Evolutionary conservation across 2,329 filamentous ascomycete genomes (phyloP).

Genomic region (Hymenoscyphus albidus): DNA sequence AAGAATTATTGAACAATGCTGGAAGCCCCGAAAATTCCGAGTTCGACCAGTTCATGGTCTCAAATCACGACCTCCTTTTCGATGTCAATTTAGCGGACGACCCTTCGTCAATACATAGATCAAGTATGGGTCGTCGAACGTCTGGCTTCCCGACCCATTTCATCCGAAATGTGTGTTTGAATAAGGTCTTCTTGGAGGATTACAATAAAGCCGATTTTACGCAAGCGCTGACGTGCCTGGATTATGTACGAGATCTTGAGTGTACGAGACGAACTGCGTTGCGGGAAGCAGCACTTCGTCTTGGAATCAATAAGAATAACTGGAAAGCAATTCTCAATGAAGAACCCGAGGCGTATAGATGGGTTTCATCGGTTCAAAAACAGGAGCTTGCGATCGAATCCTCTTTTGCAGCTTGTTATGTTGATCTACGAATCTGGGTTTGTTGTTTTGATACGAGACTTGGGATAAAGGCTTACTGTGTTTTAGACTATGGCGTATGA

Average conservation of each 20-base stretch:
- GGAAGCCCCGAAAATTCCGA: not conserved
- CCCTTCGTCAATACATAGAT: not conserved
- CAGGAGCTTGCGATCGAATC: slow-evolving; percentile 23
- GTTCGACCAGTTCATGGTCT: slow-evolving; percentile 3
- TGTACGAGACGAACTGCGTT: slow-evolving; percentile 21
- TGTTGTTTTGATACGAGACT: slow-evolving; percentile 2
- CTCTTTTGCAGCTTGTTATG: slow-evolving; percentile 23
- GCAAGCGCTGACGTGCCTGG: slow-evolving; percentile 25
- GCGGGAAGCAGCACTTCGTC: slow-evolving; percentile 21
- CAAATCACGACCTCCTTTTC: slow-evolving; percentile 17
- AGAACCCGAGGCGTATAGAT: slow-evolving; percentile 22
- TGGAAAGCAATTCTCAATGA: slow-evolving; percentile 24
- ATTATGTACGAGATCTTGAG: slow-evolving; percentile 32
- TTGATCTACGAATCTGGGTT: slow-evolving; percentile 33
- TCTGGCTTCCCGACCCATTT: slow-evolving; percentile 21
- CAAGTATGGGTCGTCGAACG: not conserved
- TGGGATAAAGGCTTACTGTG: slow-evolving; percentile 8
- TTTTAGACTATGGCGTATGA: slow-evolving; percentile 29
- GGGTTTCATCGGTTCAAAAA: slow-evolving; percentile 26
- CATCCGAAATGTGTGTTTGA: slow-evolving; percentile 20
- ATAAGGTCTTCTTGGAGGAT: slow-evolving; percentile 21
- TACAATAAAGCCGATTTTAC: slow-evolving; percentile 24
- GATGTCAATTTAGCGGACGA: slow-evolving; percentile 15
- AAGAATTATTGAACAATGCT: not conserved
- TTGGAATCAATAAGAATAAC: slow-evolving; percentile 23